Conservation (phyloP, 345 rosid species). For the Populus davidiana region DNA sequence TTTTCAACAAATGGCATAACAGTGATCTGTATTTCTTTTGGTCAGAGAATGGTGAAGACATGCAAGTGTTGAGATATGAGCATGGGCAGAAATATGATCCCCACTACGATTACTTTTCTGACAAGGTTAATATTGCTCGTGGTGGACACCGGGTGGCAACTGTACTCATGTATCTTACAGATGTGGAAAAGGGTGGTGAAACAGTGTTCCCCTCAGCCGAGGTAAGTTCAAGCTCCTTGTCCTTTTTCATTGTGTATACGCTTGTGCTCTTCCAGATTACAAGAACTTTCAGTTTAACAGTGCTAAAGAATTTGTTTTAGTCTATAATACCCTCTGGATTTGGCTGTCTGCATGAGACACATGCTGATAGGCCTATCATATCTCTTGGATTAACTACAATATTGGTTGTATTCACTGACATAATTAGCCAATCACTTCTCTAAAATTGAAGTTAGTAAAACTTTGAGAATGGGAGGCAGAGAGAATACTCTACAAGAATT, state of each 20-base stretch:
- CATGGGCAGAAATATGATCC: conserved; percentile 90
- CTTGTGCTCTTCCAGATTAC: not conserved
- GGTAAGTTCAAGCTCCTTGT: conserved; percentile 42
- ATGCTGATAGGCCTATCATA: not conserved
- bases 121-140: conserved; percentile 83
- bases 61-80: conserved; percentile 85
- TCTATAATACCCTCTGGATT: not conserved
- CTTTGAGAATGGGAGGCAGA: not conserved
- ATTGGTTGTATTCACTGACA: not conserved
- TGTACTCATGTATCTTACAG: conserved; percentile 82
- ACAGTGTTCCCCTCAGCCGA: conserved; percentile 85
- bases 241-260: not conserved
- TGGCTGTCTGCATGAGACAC: not conserved
- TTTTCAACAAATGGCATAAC: not conserved
- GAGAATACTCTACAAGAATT: not conserved
- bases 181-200: conserved; percentile 92
- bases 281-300: not conserved
- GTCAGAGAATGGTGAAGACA: conserved; percentile 90
- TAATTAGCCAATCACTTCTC: not conserved
- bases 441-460: not conserved
- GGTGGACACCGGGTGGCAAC: conserved; percentile 95
- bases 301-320: not conserved
- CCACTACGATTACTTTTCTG: conserved; percentile 81
- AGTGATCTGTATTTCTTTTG: not conserved
- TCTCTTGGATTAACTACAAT: not conserved